A percentile compares a stretch with the other conserved stretches of the same genome.
phyloP scores from a whole-genome alignment of 352 stramenopile species.

The Globisporangium cederbergense region DNA sequence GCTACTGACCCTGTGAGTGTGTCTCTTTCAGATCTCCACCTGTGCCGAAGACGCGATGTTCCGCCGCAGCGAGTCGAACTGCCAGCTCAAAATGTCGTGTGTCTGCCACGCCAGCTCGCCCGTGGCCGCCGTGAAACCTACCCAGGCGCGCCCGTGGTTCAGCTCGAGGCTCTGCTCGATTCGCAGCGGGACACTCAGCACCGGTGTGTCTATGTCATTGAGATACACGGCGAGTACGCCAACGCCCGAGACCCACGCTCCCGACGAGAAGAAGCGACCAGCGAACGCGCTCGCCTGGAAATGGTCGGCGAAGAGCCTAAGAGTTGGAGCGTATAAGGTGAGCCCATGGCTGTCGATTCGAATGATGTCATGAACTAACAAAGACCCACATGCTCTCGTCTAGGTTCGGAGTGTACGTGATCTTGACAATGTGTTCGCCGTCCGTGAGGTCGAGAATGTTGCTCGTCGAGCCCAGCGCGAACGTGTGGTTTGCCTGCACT shows the following conservation, averaged over 20 bases:
- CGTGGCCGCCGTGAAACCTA: conserved; percentile 92
- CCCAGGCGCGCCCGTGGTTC: conserved; percentile 79
- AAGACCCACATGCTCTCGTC: conserved; percentile 52
- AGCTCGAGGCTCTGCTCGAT: conserved; percentile 79
- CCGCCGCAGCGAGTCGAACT: conserved; percentile 58
- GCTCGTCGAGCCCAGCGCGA: conserved; percentile 65
- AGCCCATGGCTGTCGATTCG: not conserved
- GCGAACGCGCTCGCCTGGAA: conserved; percentile 55
- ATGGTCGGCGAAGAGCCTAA: conserved; percentile 51
- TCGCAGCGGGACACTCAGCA: conserved; percentile 83
- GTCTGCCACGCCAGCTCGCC: conserved; percentile 81
- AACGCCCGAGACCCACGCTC: conserved; percentile 56
- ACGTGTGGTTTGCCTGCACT: conserved; percentile 73
- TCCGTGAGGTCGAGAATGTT: conserved; percentile 81
- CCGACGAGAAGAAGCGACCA: conserved; percentile 63
- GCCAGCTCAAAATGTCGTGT: conserved; percentile 87
- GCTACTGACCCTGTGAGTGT: not conserved
- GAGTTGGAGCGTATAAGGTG: not conserved
- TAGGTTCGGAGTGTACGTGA: conserved; percentile 76
- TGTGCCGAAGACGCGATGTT: conserved; percentile 23
- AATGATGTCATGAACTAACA: not conserved
- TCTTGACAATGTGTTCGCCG: conserved; percentile 52
- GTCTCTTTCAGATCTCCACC: conserved; percentile 1
- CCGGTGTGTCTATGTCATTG: conserved; percentile 77
- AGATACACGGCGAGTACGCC: conserved; percentile 86